These are phyloP conservation scores for Xerocomus potaroensis DNA, from an alignment of 768 basidiomycete species.

Conservation along the genomic window DNA sequence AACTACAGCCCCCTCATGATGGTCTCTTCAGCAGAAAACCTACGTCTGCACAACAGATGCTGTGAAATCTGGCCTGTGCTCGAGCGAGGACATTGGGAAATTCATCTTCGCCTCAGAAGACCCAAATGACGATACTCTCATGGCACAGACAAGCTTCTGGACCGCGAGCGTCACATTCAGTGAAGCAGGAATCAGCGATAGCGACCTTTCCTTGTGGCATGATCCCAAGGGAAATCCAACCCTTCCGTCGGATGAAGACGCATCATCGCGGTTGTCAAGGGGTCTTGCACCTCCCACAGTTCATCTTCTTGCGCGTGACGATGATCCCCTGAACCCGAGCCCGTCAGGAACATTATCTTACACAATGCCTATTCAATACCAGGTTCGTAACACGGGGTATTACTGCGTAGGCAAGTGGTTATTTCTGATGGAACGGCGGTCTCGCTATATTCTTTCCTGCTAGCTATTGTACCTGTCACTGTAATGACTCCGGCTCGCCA, in stretches of 20 bases:
- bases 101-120: slow-evolving; percentile 69
- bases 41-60: slow-evolving; percentile 91
- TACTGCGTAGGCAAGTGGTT: slow-evolving; percentile 86
- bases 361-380: slow-evolving; percentile 72
- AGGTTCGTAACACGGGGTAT: slow-evolving; percentile 84
- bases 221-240: slow-evolving; percentile 58
- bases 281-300: slow-evolving; percentile 9
- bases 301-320: slow-evolving; percentile 13
- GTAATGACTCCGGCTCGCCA: slow-evolving; percentile 46
- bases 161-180: slow-evolving; percentile 71
- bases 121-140: slow-evolving; percentile 54
- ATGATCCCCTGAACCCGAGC: slow-evolving; percentile 42
- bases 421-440: neutral
- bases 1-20: slow-evolving; percentile 14
- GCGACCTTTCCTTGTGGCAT: slow-evolving; percentile 46
- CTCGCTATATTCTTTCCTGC: slow-evolving; percentile 1
- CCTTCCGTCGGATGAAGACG: slow-evolving; percentile 43
- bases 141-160: slow-evolving; percentile 84
- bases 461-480: slow-evolving; percentile 87
- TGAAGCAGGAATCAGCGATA: slow-evolving; percentile 18
- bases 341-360: slow-evolving; percentile 53
- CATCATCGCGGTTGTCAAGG: slow-evolving; percentile 46
- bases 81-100: slow-evolving; percentile 64
- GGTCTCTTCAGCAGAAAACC: slow-evolving; percentile 63
- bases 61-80: slow-evolving; percentile 68